Evolutionary conservation across 2,329 filamentous ascomycete species (phyloP), one percentile per base, ranked within the genome.

Genomic region (Neonectria coccinea): DNA sequence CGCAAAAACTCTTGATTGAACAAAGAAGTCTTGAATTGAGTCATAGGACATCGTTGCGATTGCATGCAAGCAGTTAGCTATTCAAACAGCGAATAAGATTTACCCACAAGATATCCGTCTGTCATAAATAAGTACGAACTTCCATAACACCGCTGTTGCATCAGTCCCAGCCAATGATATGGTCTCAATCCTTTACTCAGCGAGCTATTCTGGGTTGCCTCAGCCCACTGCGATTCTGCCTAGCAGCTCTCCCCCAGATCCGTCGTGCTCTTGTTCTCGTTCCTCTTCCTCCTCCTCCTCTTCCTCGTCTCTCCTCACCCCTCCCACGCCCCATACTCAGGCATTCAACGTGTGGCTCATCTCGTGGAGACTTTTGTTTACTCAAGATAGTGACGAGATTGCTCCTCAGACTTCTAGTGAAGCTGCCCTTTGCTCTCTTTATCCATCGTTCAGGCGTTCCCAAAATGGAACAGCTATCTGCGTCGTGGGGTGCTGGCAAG

Each of bases 181-280:
- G 10, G 9, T 14, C 6, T 4, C 33, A 3, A 5, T 16, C 18
- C 36, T 33, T 64, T 51, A 64, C 53, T 59, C 56, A 64, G 56
- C 61, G 33, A n/a, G 29, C 56, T 60, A 56, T 64, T 60, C 48
- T 61, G 56, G 55, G 53, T 22, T 50, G 44, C 56, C 56, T 59
- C 61, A 64, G 56, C 56, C 61, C 61, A 59, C 50, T 56, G 50
- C 31, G 25, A 36, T 20, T 56, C 56, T 64, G 57, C 57, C 62
- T 56, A 52, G 57, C 51, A 64, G 57, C 52, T 48, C 33, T 29
- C 53, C 56, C 62, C 56, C 56, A 45, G 29, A 48, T 55, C 45
- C 39, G n/a, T 53, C 39, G 20, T 5, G 20, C 50, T 50, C 56
- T 57, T 44, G n/a, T 33, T n/a, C 22, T 41, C 33, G 7, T 33